Base-by-base conservation (phyloP, 148 eudicot species). In the Arbutus unedo region DNA sequence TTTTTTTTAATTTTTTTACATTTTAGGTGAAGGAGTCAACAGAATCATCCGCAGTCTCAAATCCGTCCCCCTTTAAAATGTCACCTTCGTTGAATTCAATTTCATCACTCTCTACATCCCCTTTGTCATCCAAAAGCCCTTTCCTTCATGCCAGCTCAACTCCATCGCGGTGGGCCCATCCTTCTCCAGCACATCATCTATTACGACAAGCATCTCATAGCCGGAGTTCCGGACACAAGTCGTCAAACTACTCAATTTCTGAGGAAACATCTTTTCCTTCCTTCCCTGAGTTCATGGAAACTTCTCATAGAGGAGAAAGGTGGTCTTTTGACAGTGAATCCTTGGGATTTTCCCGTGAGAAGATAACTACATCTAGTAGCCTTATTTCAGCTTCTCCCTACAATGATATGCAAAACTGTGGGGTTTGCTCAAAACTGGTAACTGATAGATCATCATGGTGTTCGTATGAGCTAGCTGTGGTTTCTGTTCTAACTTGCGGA, bases 251-350 rank as follows among this genome's bases (percentile, higher is more conserved):
- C 74, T 92, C 93, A 43, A 85, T 89, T 67, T 85, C 88, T n/a
- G 98, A 90, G 81, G 96, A 89, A 60, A 78, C 87, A 50, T 85
- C 85, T 74, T 83, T 75, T 54, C 90, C 91, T 70, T 85, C 88
- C 53, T 89, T 91, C 74, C 86, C 95, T 44, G 94, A 92, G 79
- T 88, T 93, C 41, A 82, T 87, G 85, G 87, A 88, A 14, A 77
- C 90, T 55, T 89, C 92, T 49, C 93, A 87, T 50, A 85, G 91
- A 82, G 94, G 91, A 82, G 94, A 90, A 78, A 88, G 90, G 79
- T 90, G 92, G 90, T 95, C 98, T 59, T 91, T 95, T 74, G 97
- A 90, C 82, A 95, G 94, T 66, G 97, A 90, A 74, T 83, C 89
- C 47, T 81, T 84, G 68, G 87, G 91, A 77, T 83, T 90, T 73